Percentiles rank a stretch among this genome's conserved stretches.
Conservation (phyloP, 805 yeast genomes). For the Wickerhamiella parazyma region DNA sequence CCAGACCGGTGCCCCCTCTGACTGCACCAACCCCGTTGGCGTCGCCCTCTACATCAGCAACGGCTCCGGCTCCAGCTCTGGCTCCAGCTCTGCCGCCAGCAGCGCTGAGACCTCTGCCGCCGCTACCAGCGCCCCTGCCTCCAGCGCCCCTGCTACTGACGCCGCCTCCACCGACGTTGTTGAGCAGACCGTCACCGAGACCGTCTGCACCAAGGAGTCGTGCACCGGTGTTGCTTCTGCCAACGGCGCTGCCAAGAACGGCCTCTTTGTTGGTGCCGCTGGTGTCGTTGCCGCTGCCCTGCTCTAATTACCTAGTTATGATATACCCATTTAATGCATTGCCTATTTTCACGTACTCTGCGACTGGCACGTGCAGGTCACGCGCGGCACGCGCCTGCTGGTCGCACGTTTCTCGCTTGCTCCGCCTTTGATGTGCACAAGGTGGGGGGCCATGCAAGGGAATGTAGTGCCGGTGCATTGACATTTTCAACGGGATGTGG, state of each 20-base stretch:
- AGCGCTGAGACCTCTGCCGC: neutral
- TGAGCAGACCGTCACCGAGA: conserved; percentile 9
- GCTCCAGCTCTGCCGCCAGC: neutral
- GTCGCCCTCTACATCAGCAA: neutral
- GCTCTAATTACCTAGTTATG: too few relatives aligned
- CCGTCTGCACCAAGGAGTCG: conserved; percentile 7
- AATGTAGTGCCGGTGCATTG: too few relatives aligned
- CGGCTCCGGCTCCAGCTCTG: neutral
- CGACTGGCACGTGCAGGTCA: too few relatives aligned
- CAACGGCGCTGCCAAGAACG: conserved; percentile 9
- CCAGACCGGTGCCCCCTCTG: conserved; percentile 2
- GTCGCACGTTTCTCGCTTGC: too few relatives aligned
- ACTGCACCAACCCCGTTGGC: neutral
- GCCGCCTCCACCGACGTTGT: conserved; percentile 2
- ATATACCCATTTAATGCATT: too few relatives aligned
- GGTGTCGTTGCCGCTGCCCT: neutral
- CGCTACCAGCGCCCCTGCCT: conserved; percentile 1
- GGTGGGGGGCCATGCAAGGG: too few relatives aligned
- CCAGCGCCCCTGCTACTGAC: neutral
- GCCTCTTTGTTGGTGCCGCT: neutral
- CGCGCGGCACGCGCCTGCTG: too few relatives aligned
- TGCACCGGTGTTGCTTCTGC: conserved; percentile 10
- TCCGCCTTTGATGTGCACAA: too few relatives aligned
- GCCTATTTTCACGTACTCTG: too few relatives aligned
- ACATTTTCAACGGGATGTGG: too few relatives aligned